Percentiles rank a stretch among this genome's conserved stretches.
These are phyloP conservation scores for Lichina pygmaea DNA, from an alignment of 495 filamentous ascomycete genomes.

Conservation along the genomic window DNA sequence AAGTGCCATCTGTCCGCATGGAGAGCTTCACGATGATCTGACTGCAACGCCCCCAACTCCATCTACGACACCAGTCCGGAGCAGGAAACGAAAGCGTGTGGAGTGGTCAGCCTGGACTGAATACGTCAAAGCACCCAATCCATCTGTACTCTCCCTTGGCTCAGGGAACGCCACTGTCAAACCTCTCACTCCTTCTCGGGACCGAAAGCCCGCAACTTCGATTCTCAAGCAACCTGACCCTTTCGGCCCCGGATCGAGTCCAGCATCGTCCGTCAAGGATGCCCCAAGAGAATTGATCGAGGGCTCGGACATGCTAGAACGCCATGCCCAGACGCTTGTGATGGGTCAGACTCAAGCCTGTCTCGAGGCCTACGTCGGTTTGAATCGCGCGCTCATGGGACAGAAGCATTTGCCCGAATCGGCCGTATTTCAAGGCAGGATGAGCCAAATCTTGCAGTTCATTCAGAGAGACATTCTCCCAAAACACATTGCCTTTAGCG, in stretches of 20 bases:
- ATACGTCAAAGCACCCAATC: constrained; percentile 10
- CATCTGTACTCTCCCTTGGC: constrained; percentile 20
- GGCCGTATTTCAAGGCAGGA: constrained; percentile 4
- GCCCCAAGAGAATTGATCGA: too few species aligned
- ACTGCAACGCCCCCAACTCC: neutral
- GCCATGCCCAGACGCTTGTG: too few species aligned
- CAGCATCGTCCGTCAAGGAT: too few species aligned
- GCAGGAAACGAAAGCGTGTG: constrained; percentile 5
- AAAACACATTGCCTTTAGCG: constrained; percentile 10
- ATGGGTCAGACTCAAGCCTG: too few species aligned
- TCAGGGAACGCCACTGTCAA: constrained; percentile 19
- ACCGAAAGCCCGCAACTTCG: constrained; percentile 47
- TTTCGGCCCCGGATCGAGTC: too few species aligned
- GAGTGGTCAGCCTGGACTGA: constrained; percentile 18
- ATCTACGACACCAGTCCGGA: neutral
- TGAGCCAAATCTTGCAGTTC: constrained; percentile 45
- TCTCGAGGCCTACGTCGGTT: too few species aligned
- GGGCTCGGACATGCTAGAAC: too few species aligned
- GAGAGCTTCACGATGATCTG: neutral
- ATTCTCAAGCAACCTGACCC: constrained; percentile 46
- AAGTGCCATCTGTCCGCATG: neutral
- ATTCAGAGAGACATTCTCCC: constrained; percentile 50
- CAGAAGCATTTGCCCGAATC: too few species aligned
- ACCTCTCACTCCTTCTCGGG: constrained; percentile 27
- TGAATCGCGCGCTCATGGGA: too few species aligned